phyloP scores from a whole-genome alignment of 306 rosid genomes.

The Hippophae gyantsensis region DNA sequence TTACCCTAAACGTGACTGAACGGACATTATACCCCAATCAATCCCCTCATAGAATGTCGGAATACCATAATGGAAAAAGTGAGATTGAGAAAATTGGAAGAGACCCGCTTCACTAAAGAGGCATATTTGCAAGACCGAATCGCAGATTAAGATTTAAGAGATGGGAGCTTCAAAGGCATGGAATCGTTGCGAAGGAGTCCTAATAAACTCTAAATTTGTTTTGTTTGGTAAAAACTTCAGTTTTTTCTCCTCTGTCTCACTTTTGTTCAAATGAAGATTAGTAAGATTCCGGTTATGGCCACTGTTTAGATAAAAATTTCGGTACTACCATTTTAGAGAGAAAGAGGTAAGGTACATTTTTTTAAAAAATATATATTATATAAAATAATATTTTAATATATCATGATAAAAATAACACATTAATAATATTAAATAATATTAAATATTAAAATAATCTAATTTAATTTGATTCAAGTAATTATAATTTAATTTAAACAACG shows the following conservation, averaged over 20 bases:
- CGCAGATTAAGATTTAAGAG: slow-evolving; percentile 3
- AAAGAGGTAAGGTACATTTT: no score
- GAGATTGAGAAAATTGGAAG: slow-evolving; percentile 5
- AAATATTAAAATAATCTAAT: no score
- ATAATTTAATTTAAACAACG: no score
- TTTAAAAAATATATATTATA: no score
- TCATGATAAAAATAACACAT: no score
- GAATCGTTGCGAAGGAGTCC: slow-evolving; percentile 26
- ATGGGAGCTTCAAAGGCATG: slow-evolving; percentile 14
- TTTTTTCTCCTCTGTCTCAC: slow-evolving; percentile 12
- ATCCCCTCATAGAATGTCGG: slow-evolving; percentile 26
- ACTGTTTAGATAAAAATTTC: no score
- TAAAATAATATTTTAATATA: no score
- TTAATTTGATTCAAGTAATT: no score
- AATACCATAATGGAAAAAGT: slow-evolving; percentile 19
- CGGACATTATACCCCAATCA: slow-evolving; percentile 24
- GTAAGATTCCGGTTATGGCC: slow-evolving; percentile 22
- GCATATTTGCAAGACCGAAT: slow-evolving; percentile 30
- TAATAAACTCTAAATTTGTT: slow-evolving; percentile 29
- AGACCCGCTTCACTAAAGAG: slow-evolving; percentile 24
- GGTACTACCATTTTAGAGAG: no score
- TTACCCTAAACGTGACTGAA: slow-evolving; percentile 30
- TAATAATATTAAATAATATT: no score
- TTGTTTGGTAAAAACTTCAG: slow-evolving; percentile 41
- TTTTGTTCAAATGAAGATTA: slow-evolving; percentile 25